Conservation (phyloP, 2,329 filamentous ascomycete species). For the Trichoderma atrobrunneum region DNA sequence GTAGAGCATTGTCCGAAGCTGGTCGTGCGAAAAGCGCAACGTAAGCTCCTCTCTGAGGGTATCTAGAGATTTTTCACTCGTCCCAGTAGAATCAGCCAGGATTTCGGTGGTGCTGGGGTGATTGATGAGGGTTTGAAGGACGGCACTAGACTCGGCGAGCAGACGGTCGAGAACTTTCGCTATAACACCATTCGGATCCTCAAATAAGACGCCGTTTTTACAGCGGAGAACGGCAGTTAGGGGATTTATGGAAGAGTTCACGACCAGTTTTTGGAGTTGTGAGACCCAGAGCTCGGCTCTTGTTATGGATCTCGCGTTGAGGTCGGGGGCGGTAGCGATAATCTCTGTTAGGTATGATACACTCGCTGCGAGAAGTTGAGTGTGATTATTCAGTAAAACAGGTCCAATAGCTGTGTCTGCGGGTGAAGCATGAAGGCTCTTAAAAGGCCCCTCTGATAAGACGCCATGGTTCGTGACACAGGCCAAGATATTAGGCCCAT, state of each 20-base stretch:
- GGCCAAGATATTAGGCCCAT: constrained; percentile 66
- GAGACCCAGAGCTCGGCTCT: constrained; percentile 48
- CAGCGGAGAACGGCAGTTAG: constrained; percentile 75
- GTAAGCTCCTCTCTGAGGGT: constrained; percentile 9
- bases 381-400: constrained; percentile 35
- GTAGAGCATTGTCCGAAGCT: constrained; percentile 46
- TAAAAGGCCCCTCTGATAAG: constrained; percentile 48
- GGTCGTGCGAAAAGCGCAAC: constrained; percentile 41
- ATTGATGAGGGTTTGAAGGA: constrained; percentile 67
- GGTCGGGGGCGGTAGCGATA: constrained; percentile 42
- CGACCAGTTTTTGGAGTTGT: constrained; percentile 84
- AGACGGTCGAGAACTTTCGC: constrained; percentile 64
- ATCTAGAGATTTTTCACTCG: neutral
- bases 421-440: constrained; percentile 50
- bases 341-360: constrained; percentile 41
- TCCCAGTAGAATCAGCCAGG: constrained; percentile 24
- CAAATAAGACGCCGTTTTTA: constrained; percentile 74
- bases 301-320: constrained; percentile 41
- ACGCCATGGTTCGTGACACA: constrained; percentile 62
- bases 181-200: constrained; percentile 49
- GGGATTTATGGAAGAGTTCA: constrained; percentile 80
- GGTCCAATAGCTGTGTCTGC: constrained; percentile 49
- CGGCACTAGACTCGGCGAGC: constrained; percentile 68
- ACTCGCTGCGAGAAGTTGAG: constrained; percentile 10
- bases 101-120: constrained; percentile 49